Evolutionary conservation across 2,329 filamentous ascomycete genomes (phyloP).

Genomic region (Dactylellina haptotyla): DNA sequence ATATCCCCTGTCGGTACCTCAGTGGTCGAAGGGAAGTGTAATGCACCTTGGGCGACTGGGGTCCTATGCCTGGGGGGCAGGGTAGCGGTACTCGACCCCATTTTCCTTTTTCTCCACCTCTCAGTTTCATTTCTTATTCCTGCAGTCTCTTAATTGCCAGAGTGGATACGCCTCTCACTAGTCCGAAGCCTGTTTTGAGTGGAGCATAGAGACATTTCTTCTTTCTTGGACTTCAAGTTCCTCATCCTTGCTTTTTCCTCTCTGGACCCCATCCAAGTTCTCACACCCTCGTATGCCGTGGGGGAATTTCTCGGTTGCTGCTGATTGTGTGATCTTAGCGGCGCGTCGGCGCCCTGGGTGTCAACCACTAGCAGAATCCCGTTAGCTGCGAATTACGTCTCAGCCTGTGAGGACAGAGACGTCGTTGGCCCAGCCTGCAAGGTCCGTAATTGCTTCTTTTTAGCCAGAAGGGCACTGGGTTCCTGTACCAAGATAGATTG

Average conservation of each 20-base stretch:
- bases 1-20: slow-evolving; percentile 26
- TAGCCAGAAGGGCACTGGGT: slow-evolving; percentile 23
- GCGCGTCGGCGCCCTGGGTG: slow-evolving; percentile 52
- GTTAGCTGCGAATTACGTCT: slow-evolving; percentile 51
- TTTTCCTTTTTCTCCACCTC: slow-evolving; percentile 21
- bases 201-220: slow-evolving; percentile 42
- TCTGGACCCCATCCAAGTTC: slow-evolving; percentile 24
- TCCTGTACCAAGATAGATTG: slow-evolving; percentile 53
- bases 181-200: slow-evolving; percentile 35
- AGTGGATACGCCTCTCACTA: slow-evolving; percentile 48
- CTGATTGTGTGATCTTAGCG: slow-evolving; percentile 55
- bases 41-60: neutral
- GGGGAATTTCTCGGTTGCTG: slow-evolving; percentile 54
- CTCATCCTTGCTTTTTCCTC: slow-evolving; percentile 23
- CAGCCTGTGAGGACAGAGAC: slow-evolving; percentile 49
- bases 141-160: slow-evolving; percentile 50
- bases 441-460: slow-evolving; percentile 43
- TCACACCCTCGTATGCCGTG: slow-evolving; percentile 52
- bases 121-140: slow-evolving; percentile 53
- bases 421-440: slow-evolving; percentile 51
- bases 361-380: slow-evolving; percentile 53
- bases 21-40: slow-evolving; percentile 4
- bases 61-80: neutral
- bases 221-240: slow-evolving; percentile 7
- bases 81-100: neutral